Evolutionary conservation across 176 grass and related monocot genomes (phyloP).

Genomic region (Stipa capillata): DNA sequence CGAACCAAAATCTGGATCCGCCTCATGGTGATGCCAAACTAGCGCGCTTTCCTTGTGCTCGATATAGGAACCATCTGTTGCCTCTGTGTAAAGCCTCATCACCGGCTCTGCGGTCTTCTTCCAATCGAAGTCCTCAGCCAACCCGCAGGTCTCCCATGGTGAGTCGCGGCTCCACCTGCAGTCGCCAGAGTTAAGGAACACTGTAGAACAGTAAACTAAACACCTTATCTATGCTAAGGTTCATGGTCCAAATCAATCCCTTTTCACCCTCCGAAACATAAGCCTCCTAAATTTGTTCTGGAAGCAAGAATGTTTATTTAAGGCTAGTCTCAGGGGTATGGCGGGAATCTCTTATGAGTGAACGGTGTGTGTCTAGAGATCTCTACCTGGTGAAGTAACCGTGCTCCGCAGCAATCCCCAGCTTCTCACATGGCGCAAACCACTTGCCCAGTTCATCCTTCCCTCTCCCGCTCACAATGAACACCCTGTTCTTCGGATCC

Average conservation of each 20-base stretch:
- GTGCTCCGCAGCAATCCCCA: constrained; percentile 88
- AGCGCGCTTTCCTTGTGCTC: constrained; percentile 78
- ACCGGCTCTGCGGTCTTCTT: constrained; percentile 69
- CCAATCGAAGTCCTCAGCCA: constrained; percentile 57
- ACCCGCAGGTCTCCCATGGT: constrained; percentile 42
- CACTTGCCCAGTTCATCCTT: constrained; percentile 64
- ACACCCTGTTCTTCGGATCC: constrained; percentile 82
- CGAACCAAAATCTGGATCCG: constrained; percentile 91
- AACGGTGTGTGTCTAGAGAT: constrained; percentile 6
- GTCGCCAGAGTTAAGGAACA: neutral
- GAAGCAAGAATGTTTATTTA: neutral
- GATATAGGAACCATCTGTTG: constrained; percentile 66
- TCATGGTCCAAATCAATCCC: neutral
- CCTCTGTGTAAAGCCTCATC: constrained; percentile 67
- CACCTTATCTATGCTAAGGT: neutral
- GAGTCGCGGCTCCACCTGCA: constrained; percentile 73
- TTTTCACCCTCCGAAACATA: neutral
- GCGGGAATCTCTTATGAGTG: no score
- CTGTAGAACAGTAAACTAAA: neutral
- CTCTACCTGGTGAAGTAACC: constrained; percentile 87
- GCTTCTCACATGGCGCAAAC: constrained; percentile 78
- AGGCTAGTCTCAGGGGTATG: neutral
- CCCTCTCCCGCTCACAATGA: constrained; percentile 75
- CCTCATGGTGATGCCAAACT: constrained; percentile 85
- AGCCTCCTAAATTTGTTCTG: neutral